Base-by-base conservation (phyloP, 2,329 filamentous ascomycete genomes). In the Aspergillus luchuensis region DNA sequence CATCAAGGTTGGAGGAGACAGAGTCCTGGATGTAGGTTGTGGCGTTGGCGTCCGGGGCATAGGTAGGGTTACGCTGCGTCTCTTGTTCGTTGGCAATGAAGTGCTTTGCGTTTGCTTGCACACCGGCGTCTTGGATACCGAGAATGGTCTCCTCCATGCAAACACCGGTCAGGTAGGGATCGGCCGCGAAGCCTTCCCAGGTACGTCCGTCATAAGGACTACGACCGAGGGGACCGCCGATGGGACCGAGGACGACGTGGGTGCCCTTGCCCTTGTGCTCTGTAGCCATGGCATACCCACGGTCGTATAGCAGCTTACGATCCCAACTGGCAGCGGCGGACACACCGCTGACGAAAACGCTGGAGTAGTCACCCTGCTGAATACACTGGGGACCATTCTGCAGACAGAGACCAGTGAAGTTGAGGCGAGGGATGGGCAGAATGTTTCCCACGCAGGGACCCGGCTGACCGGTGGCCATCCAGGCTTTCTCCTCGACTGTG, bases 271-370 rank as follows among this genome's bases (percentile, higher is more conserved):
- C 69, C 15, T 67, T 71, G 62, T 71, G 69, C 63, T 89, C 86
- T 13, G 78, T 76, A 1, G 82, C 86, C 77, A 88, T 83, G 48
- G 80, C 80, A 8, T 78, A 72, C 0, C 78, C 86, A 41, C 85
- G 74, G 50, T 80, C 72, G 56, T 85, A 83, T 0, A 85, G 82
- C 60, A 88, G 67, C 4, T 82, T 79, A 53, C 74, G 77, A 60
- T 87, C 84, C 86, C 86, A 88, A 7, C 74, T 75, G 1, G 89
- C 87, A 19, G 88, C 89, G 1, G 82, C 84, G 0, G 88, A 91
- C 63, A 92, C 89, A 38, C 90, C 90, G 13, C 89, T 85, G 1
- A 89, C 89, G 66, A 93, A 93, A 0, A 86, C 89, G 1, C 89
- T 91, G 48, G 87, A 84, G 63, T 90, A 86, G 65, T 91, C 88